phyloP scores from a whole-genome alignment of 148 eudicot species.

The Persicaria tinctoria region DNA sequence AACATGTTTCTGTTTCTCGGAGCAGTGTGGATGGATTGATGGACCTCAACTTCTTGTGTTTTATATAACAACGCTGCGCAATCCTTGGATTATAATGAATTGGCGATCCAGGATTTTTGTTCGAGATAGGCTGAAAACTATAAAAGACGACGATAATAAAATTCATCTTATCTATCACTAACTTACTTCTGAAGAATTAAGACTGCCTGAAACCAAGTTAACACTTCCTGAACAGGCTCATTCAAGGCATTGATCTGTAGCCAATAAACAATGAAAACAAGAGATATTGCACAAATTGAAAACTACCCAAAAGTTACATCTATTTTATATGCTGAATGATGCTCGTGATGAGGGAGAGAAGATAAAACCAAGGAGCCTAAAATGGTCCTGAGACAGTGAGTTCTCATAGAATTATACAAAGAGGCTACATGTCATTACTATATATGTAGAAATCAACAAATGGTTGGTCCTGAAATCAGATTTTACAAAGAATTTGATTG shows the following conservation, averaged over 20 bases:
- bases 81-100: too few relatives aligned
- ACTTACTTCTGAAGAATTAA: conserved; percentile 63
- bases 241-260: conserved; percentile 81
- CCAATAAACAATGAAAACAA: not conserved
- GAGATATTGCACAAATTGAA: not conserved
- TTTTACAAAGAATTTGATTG: not conserved
- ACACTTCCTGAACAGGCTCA: conserved; percentile 93
- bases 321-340: not conserved
- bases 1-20: conserved; percentile 11
- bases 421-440: not conserved
- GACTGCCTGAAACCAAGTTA: conserved; percentile 74
- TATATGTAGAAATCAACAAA: not conserved
- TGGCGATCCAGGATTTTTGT: too few relatives aligned
- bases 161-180: not conserved
- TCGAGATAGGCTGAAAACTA: too few relatives aligned
- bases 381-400: not conserved
- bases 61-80: not conserved
- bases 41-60: not conserved
- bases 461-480: not conserved
- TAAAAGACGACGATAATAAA: too few relatives aligned
- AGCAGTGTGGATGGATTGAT: not conserved
- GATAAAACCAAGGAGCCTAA: not conserved
- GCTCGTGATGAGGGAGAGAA: not conserved
- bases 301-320: not conserved
- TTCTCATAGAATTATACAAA: not conserved